These are phyloP conservation scores for Cinchona pubescens DNA, from an alignment of 257 asterid species.

Conservation along the genomic window DNA sequence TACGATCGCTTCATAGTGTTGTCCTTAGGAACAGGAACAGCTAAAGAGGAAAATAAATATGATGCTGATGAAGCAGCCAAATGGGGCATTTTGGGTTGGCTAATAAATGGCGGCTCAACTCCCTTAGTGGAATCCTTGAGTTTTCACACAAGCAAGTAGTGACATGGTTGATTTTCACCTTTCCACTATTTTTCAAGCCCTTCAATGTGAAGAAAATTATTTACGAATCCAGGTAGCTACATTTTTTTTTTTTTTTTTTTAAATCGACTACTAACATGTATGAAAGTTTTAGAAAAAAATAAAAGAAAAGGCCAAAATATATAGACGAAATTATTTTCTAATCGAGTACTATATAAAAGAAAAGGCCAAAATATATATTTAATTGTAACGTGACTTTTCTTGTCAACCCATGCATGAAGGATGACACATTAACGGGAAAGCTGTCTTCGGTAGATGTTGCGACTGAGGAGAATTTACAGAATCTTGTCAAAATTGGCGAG, in stretches of 20 bases:
- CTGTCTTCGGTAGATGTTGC: constrained; percentile 40
- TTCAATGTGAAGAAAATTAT: constrained; percentile 14
- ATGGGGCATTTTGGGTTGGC: constrained; percentile 34
- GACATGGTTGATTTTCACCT: constrained; percentile 51
- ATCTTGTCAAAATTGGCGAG: constrained; percentile 36
- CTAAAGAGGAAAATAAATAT: constrained; percentile 5
- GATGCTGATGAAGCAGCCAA: constrained; percentile 14
- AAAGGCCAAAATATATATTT: too few relatives aligned
- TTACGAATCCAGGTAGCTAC: constrained; percentile 13
- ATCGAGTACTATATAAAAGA: too few relatives aligned
- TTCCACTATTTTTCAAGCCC: constrained; percentile 39
- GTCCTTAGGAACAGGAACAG: constrained; percentile 13
- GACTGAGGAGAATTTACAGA: constrained; percentile 35
- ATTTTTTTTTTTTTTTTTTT: not conserved
- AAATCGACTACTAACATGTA: not conserved
- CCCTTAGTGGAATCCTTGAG: constrained; percentile 44
- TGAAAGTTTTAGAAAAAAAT: too few relatives aligned
- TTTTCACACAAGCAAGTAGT: constrained; percentile 37
- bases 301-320: too few relatives aligned
- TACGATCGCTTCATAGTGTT: constrained; percentile 24
- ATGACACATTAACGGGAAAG: constrained; percentile 35
- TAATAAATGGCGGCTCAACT: constrained; percentile 24
- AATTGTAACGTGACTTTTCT: not conserved
- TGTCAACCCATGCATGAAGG: constrained; percentile 16
- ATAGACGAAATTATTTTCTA: too few relatives aligned